phyloP scores from a whole-genome alignment of 805 yeast genomes.

The Nakazawaea molendinolei region DNA sequence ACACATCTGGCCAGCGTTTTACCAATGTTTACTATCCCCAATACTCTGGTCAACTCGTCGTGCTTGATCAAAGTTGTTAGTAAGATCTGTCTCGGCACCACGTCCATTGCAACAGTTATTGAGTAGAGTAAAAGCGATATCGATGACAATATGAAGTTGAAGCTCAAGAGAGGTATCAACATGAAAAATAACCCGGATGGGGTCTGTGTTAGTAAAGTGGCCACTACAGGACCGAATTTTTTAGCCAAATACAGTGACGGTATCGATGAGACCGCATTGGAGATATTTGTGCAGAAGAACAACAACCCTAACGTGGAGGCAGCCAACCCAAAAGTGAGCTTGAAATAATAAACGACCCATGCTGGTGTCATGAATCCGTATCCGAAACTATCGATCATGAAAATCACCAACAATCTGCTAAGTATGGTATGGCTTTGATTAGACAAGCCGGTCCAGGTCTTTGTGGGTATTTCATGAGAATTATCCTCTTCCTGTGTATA shows the following conservation, averaged over 20 bases:
- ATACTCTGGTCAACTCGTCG: constrained; percentile 61
- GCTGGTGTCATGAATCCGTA: constrained; percentile 84
- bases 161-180: constrained; percentile 40
- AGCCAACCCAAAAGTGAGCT: constrained; percentile 43
- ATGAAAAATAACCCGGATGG: constrained; percentile 69
- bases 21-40: constrained; percentile 83
- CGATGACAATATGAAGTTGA: constrained; percentile 36
- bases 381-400: constrained; percentile 83
- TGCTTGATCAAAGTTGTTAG: constrained; percentile 60
- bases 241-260: constrained; percentile 72
- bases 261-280: constrained; percentile 62
- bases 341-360: constrained; percentile 82
- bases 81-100: constrained; percentile 82
- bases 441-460: constrained; percentile 31
- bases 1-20: constrained; percentile 79
- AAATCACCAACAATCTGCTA: constrained; percentile 46
- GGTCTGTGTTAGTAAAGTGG: constrained; percentile 66
- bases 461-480: constrained; percentile 15
- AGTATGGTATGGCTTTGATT: constrained; percentile 36
- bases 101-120: constrained; percentile 76
- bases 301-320: constrained; percentile 59
- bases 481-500: constrained; percentile 11
- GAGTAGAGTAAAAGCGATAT: constrained; percentile 47
- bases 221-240: constrained; percentile 68
- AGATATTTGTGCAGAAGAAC: constrained; percentile 56